Evolutionary conservation across 345 rosid species (phyloP), one percentile per base, ranked within the genome.

Genomic region (Moringa oleifera): DNA sequence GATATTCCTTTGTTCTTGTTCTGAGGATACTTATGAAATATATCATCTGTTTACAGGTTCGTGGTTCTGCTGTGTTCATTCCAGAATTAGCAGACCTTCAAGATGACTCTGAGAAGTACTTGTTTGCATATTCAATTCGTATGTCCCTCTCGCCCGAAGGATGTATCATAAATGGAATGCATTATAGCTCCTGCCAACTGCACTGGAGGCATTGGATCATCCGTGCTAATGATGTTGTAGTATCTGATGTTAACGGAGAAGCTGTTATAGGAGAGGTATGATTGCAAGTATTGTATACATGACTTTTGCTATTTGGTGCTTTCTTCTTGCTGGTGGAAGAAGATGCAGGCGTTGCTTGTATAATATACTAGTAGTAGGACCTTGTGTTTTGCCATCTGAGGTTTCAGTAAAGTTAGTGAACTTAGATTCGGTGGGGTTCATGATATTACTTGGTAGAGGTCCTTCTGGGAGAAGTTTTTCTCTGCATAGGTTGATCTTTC

Each of bases 61-160:
- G 89, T 62, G 87, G 90, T 57, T 94, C 97, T 45, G 80, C 96
- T 73, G 87, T 90, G 28, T 77, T 90, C 63, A 79, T 81, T 28
- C 99, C 95, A 0, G 97, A 94, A 81, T 41, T 21, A 18, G 17
- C 85, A 64, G 64, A 74, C 52, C 80, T 79, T 57, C 58, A 71
- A 33, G 19, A 57, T 58, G 65, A 65, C 7, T 25, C 70, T 23
- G 76, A 68, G 0, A 68, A 58, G 36, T 86, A 76, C 63, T 52
- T 46, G 55, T 90, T 80, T 73, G 78, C 93, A 33, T 90, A 90
- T 74, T 86, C 93, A 64, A 80, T 94, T 58, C 96, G 93, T 52
- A 77, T 94, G 88, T 86, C 96, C 50, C 93, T 94, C 17, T 19
- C 72, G 16, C 87, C 91, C 0, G 93, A 83, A 68, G 87, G 97